Base-by-base conservation (phyloP, 2,329 filamentous ascomycete genomes). In the Beauveria varroae region DNA sequence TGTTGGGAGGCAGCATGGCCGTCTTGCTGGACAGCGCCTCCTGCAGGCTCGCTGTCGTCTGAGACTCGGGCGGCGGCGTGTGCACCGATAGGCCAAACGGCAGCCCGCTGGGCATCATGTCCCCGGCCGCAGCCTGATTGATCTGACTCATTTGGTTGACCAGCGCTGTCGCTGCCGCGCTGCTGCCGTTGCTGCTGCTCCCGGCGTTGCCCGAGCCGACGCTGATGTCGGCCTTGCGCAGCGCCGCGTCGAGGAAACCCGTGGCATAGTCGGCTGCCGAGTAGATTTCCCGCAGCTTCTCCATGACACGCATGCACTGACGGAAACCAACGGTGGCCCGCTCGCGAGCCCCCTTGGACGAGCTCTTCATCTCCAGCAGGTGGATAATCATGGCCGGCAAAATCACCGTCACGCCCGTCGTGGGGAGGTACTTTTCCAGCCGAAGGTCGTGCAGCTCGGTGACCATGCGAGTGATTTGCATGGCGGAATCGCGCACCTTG, bases 191-290 rank as follows among this genome's bases (percentile, higher is more conserved):
- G 12, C 30, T 14, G 30, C 49, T 47, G 53, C 44, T 37, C 18
- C 30, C 43, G 7, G n/a, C 24, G 34, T 50, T 51, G 22, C 59
- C 59, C 6, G 59, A 54, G 26, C 75, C 83, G 44, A 91, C 79
- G 61, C 90, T 86, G 64, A 95, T 92, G 61, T 90, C 86, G 9
- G 91, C 91, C 76, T 96, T 96, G 64, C 90, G 87, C 64, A 96
- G 89, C 1, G 92, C 91, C 1, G 92, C 91, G 71, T 96, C 91
- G n/a, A 97, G 81, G 77, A 97, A 97, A 2, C 90, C 90, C 1
- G 90, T 93, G n/a, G 91, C 92, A 68, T 95, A 96, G 73, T 97
- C 93, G n/a, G 93, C 93, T 0, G 93, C 92, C 0, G 92, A 87
- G 69, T 98, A 97, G 34, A 92, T 90, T 69, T 96, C 91, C 43